phyloP scores from a whole-genome alignment of 805 yeast species.

The Nakazawaea wyomingensis region DNA sequence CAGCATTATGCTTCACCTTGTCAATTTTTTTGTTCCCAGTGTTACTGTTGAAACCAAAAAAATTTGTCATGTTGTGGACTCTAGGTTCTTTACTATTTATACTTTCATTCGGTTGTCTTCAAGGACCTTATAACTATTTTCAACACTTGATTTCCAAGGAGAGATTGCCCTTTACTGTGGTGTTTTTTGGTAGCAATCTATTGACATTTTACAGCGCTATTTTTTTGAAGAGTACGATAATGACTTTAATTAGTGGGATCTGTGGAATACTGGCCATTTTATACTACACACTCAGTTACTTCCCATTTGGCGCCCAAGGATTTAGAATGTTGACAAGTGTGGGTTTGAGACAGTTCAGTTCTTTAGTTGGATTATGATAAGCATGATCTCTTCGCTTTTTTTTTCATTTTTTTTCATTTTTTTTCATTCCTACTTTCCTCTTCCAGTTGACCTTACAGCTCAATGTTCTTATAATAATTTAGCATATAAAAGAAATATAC shows the following conservation, averaged over 20 bases:
- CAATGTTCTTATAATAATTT: too few species aligned
- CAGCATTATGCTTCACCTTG: slow-evolving; percentile 74
- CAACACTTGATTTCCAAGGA: slow-evolving; percentile 69
- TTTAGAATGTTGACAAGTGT: slow-evolving; percentile 44
- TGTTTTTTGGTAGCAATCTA: slow-evolving; percentile 76
- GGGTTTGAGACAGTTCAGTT: slow-evolving; percentile 26
- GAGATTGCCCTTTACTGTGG: slow-evolving; percentile 72
- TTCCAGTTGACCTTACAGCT: too few species aligned
- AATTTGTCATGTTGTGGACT: slow-evolving; percentile 88
- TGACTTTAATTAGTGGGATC: slow-evolving; percentile 71
- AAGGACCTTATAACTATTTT: slow-evolving; percentile 83
- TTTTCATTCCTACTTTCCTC: too few species aligned
- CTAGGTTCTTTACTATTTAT: slow-evolving; percentile 86
- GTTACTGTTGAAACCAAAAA: slow-evolving; percentile 81
- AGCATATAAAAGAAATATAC: too few species aligned
- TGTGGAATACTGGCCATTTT: slow-evolving; percentile 82
- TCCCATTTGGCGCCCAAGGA: slow-evolving; percentile 92
- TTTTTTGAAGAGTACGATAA: slow-evolving; percentile 60
- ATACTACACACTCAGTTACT: slow-evolving; percentile 86
- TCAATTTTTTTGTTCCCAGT: slow-evolving; percentile 87
- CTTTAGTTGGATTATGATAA: slow-evolving; percentile 35
- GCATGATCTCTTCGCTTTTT: too few species aligned
- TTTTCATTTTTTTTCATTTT: not conserved
- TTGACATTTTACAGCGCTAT: slow-evolving; percentile 77
- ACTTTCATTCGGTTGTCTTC: slow-evolving; percentile 82